phyloP scores from a whole-genome alignment of 176 grass and related monocot genomes.

The Paspalum notatum region DNA sequence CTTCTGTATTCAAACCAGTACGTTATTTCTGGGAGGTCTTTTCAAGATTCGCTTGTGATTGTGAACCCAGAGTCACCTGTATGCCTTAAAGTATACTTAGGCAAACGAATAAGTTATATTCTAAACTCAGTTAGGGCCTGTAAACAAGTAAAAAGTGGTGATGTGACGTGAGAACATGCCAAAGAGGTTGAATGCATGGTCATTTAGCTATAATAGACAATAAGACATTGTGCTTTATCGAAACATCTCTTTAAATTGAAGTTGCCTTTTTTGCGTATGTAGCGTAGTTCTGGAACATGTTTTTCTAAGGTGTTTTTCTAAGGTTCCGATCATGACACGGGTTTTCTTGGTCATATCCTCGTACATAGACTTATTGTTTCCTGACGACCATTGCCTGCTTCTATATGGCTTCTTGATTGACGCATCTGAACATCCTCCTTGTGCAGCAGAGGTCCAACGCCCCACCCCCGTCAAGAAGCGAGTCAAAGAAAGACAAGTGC shows the following conservation, averaged over 20 bases:
- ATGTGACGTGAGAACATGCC: background rate
- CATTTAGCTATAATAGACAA: background rate
- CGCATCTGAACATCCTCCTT: conserved; percentile 4
- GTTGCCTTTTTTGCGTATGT: background rate
- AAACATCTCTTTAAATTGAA: background rate
- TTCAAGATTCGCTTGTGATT: background rate
- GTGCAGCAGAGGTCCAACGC: conserved; percentile 56
- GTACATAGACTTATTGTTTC: background rate
- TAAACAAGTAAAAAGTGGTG: background rate
- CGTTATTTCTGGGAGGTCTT: background rate
- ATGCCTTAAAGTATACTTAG: background rate
- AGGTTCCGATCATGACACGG: background rate
- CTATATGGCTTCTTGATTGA: background rate
- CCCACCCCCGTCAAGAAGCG: conserved; percentile 48
- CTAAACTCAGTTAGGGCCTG: background rate
- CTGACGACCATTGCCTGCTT: background rate
- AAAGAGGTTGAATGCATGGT: background rate
- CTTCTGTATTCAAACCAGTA: background rate
- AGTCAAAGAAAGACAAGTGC: conserved; percentile 89
- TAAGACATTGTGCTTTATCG: background rate
- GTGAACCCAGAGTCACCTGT: background rate
- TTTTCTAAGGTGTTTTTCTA: background rate
- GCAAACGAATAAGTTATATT: background rate
- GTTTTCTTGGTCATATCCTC: background rate
- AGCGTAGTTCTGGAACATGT: background rate